A percentile compares a stretch with the other conserved stretches of the same genome.
phyloP scores from a whole-genome alignment of 768 basidiomycete genomes.

The Lentinula lateritia region DNA sequence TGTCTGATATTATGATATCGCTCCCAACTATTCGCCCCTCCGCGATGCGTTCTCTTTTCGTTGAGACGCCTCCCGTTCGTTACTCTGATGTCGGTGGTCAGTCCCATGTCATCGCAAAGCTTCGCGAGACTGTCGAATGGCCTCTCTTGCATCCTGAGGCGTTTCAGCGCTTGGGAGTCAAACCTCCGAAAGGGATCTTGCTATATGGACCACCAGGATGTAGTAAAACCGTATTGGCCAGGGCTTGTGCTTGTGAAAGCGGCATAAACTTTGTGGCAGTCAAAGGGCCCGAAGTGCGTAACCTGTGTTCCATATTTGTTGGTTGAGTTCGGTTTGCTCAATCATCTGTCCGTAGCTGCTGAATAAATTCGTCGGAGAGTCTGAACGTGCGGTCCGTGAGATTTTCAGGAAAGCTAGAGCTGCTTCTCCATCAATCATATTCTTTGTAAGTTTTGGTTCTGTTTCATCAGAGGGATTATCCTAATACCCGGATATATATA shows the following conservation, averaged over 20 bases:
- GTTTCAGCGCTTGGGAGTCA: conserved; percentile 82
- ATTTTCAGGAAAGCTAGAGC: conserved; percentile 93
- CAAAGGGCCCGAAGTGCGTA: conserved; percentile 88
- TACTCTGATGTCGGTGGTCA: conserved; percentile 94
- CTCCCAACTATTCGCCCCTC: conserved; percentile 84
- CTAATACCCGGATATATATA: neutral
- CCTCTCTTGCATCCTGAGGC: conserved; percentile 82
- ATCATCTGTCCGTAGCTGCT: conserved; percentile 53
- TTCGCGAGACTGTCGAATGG: conserved; percentile 94
- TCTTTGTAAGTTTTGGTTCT: conserved; percentile 64
- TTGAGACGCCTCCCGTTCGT: conserved; percentile 76
- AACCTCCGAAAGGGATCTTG: conserved; percentile 84
- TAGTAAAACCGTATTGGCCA: conserved; percentile 89
- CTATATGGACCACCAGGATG: conserved; percentile 97
- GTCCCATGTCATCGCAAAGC: conserved; percentile 69
- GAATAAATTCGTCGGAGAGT: conserved; percentile 97
- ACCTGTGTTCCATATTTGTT: neutral
- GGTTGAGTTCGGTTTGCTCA: conserved; percentile 3
- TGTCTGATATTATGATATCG: conserved; percentile 62
- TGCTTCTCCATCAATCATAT: conserved; percentile 91
- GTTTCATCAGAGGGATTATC: neutral
- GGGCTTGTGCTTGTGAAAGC: conserved; percentile 89
- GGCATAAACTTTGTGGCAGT: conserved; percentile 96
- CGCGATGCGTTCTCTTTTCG: conserved; percentile 88
- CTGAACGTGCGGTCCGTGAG: conserved; percentile 90